Evolutionary conservation across 345 rosid species (phyloP).

Genomic region (Balakata baccata): DNA sequence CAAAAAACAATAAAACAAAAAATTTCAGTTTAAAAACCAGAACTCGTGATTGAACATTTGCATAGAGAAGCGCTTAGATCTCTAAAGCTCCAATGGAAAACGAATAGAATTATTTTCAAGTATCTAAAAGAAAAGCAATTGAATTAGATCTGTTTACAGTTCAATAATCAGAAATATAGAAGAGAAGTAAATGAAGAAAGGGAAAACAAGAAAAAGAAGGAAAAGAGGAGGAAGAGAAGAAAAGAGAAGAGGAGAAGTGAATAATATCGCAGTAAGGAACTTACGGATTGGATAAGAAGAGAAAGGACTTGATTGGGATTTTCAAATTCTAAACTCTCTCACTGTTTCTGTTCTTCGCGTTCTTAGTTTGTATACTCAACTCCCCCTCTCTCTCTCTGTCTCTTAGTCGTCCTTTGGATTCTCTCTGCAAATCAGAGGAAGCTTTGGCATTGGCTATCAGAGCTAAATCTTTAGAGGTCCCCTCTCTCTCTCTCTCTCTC

Average conservation of each 20-base stretch:
- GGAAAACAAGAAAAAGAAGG: slow-evolving; percentile 11
- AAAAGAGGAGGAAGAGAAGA: too few relatives aligned
- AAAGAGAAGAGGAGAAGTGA: neutral
- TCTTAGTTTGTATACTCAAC: slow-evolving; percentile 21
- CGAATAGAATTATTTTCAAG: neutral
- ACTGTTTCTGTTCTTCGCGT: slow-evolving; percentile 47
- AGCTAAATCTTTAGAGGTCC: slow-evolving; percentile 44
- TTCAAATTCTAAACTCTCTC: slow-evolving; percentile 25
- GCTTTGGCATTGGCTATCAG: slow-evolving; percentile 41
- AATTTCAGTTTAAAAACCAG: neutral
- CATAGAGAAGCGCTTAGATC: slow-evolving; percentile 38
- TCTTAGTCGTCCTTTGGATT: slow-evolving; percentile 46
- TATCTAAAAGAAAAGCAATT: slow-evolving; percentile 7
- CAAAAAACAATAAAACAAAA: slow-evolving; percentile 5
- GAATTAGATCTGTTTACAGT: slow-evolving; percentile 45
- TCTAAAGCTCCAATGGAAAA: slow-evolving; percentile 29
- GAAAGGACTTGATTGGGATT: slow-evolving; percentile 30
- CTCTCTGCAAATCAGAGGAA: slow-evolving; percentile 65
- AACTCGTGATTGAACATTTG: slow-evolving; percentile 13
- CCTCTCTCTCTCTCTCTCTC: slow-evolving; percentile 23
- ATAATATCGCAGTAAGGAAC: slow-evolving; percentile 31
- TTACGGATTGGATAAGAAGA: slow-evolving; percentile 63
- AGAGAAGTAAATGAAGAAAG: slow-evolving; percentile 2
- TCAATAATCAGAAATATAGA: slow-evolving; percentile 14
- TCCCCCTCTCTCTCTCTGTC: slow-evolving; percentile 1